Conservation (phyloP, 305 asterid species). For the Salvia sclarea region DNA sequence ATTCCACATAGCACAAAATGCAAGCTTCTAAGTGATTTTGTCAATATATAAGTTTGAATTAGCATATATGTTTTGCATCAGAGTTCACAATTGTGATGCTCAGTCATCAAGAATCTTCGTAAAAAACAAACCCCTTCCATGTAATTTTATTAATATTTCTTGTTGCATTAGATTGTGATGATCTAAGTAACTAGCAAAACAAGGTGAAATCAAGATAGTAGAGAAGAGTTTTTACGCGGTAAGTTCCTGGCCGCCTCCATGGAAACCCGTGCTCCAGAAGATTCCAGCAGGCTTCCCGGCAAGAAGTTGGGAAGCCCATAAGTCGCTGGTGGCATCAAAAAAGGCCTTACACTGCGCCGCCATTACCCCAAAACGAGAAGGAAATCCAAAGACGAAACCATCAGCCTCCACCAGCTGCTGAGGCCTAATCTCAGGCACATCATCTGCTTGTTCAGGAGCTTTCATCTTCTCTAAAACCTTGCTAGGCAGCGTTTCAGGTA, state of each 20-base stretch:
- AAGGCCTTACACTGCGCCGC: slow-evolving; percentile 90
- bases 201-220: background rate
- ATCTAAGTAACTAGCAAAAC: background rate
- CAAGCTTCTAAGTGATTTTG: too few species aligned
- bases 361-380: slow-evolving; percentile 94
- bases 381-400: slow-evolving; percentile 84
- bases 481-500: slow-evolving; percentile 75
- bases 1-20: too few species aligned
- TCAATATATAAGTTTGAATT: background rate
- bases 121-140: too few species aligned
- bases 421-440: slow-evolving; percentile 77
- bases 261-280: slow-evolving; percentile 96
- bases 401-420: slow-evolving; percentile 86
- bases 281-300: slow-evolving; percentile 98
- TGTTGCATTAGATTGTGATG: too few species aligned
- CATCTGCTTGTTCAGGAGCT: slow-evolving; percentile 69
- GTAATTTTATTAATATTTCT: too few species aligned
- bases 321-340: slow-evolving; percentile 63
- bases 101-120: slow-evolving; percentile 7
- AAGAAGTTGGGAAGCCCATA: slow-evolving; percentile 84
- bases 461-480: slow-evolving; percentile 76
- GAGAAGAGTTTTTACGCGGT: slow-evolving; percentile 60
- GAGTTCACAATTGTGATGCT: background rate
- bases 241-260: slow-evolving; percentile 97
- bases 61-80: background rate